Base-by-base conservation (phyloP, 1,284 basidiomycete genomes). In the Tranzscheliella williamsii region DNA sequence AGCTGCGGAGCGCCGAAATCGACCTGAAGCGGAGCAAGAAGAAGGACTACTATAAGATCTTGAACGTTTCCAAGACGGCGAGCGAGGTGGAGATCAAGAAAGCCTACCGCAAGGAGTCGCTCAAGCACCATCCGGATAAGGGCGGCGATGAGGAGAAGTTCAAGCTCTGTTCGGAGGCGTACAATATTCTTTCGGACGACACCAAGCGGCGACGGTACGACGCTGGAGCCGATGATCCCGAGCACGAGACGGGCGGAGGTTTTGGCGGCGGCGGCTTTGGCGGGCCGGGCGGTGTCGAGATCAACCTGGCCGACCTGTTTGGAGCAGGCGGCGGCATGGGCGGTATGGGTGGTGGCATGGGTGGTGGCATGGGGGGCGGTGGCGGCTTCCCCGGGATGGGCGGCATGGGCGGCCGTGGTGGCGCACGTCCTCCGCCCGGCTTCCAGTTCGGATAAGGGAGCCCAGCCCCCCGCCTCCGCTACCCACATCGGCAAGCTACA, bases 1-100 rank as follows among this genome's bases (percentile, higher is more conserved):
- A 93, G 73, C 80, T 73, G 26, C 55, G 67, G 0, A 23, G 35
- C 8, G 73, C 71, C 5, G 73, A 75, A 40, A 58, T 75, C 24
- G 71, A 75, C 31, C 50, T 72, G 7, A 76, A 76, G 45, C 44
- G 73, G 4, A 70, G 67, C 62, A 73, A 74, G 48, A 63, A 73
- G 52, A 70, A 73, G 49, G 73, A 76, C 81, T 91, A 91, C 80
- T 92, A 92, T 84, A 85, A 86, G 69, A 81, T 86, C 1, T 83
- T 96, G 20, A 89, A 87, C 55, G 78, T 96, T 40, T 77, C 81
- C 66, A 88, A 85, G 78, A 81, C 82, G 37, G 92, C 92, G 18
- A 80, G 79, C 6, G 91, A 93, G 15, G 86, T 88, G 65, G 87
- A 90, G 18, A 86, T 95, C 81, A 88, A 88, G 79, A 86, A 85